These are phyloP conservation scores for Termitomyces sp. DNA, from an alignment of 768 basidiomycete species.

Conservation along the genomic window DNA sequence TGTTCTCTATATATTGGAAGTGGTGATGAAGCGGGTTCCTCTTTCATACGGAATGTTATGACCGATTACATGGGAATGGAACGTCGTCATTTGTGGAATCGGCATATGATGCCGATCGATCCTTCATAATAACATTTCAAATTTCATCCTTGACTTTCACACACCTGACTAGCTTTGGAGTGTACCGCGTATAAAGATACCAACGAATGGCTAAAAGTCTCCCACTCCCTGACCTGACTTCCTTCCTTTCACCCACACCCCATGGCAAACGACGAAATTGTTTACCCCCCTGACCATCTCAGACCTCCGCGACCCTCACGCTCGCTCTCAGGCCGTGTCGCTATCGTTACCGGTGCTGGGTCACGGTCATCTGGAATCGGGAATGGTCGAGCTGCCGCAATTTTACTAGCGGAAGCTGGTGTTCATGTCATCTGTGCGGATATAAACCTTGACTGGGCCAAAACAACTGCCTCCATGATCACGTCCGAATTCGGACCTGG, in stretches of 20 bases:
- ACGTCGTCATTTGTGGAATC: too few species aligned
- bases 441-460: conserved; percentile 31
- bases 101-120: too few species aligned
- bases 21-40: too few species aligned
- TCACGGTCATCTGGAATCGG: conserved; percentile 37
- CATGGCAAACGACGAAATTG: conserved; percentile 6
- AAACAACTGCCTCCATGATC: conserved; percentile 37
- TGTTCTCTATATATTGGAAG: too few species aligned
- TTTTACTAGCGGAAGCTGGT: conserved; percentile 39
- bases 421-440: conserved; percentile 34
- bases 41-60: too few species aligned
- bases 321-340: conserved; percentile 29
- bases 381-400: conserved; percentile 38
- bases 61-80: too few species aligned
- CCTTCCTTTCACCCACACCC: background rate
- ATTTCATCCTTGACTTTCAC: too few species aligned
- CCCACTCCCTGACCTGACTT: background rate
- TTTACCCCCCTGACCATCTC: conserved; percentile 13
- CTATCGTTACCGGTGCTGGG: conserved; percentile 41
- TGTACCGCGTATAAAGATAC: background rate
- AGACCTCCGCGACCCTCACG: conserved; percentile 31
- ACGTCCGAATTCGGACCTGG: conserved; percentile 30
- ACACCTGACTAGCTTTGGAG: too few species aligned
- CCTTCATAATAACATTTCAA: too few species aligned
- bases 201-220: background rate